Base-by-base conservation (phyloP, 192 early-diverging fungal species). In the Linderina pennispora region DNA sequence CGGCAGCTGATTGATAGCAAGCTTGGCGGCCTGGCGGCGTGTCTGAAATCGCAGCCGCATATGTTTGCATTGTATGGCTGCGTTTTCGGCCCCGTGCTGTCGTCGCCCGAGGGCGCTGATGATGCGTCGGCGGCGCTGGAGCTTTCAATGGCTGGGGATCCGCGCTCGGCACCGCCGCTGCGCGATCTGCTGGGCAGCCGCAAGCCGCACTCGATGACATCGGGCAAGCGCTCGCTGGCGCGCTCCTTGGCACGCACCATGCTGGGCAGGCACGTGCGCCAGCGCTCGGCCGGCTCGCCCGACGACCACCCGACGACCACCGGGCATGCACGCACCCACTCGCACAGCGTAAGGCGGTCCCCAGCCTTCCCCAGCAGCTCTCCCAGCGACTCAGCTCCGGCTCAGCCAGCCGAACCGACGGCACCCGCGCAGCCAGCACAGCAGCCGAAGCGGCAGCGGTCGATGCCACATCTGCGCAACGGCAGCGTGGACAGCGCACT, bases 61-160 rank as follows among this genome's bases (percentile, higher is more conserved):
- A 42, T 89, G 41, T 89, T 89, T 66, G 53, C 68, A 6, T 62
- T 83, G 3, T 89, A 83, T 51, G 79, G 77, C 1, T 35, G 48
- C 36, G 50, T 75, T 9, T 68, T 55, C 32, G 73, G 73, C 18
- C 37, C 52, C 1, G 67, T 50, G 23, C 31, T 59, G 5, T 40
- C 39, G 5, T 47, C 44, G 5, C 39, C 39, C 17, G 53, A 54
- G 28, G 65, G 35, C 9, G 8, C 15, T 22, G 65, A 46, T 21
- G 57, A 55, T 15, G 53, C 37, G 16, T 43, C 65, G 1, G 44
- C 65, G 11, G 47, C 53, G 7, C 39, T 58, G 43, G 57, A 55
- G 17, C 35, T 21, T 20, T 17, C 14, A 35, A 31, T 11, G 28
- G 28, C 28, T 5, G 28, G 28, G 11, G 5, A 5, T 5, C 28